phyloP scores from a whole-genome alignment of 441 rosid species.

The Geranium incanum region DNA sequence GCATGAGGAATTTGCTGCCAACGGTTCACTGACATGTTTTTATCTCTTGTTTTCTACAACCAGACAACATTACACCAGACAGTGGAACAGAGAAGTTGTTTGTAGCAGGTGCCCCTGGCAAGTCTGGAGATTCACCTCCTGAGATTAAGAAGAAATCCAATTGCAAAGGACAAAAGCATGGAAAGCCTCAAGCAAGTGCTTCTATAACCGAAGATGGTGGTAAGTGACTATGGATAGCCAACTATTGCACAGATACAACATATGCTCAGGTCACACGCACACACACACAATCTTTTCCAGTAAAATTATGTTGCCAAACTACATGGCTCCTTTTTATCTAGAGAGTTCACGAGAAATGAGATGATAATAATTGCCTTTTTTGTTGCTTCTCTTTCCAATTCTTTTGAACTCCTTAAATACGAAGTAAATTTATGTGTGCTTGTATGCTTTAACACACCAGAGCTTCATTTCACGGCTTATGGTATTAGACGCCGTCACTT shows the following conservation, averaged over 20 bases:
- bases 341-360: neutral
- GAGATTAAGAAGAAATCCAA: slow-evolving; percentile 23
- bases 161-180: slow-evolving; percentile 21
- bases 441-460: neutral
- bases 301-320: neutral
- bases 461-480: neutral
- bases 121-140: slow-evolving; percentile 16
- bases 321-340: neutral
- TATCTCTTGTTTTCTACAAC: slow-evolving; percentile 11
- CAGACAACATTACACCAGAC: slow-evolving; percentile 52
- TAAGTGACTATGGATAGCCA: slow-evolving; percentile 28
- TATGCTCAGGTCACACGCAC: slow-evolving; percentile 1
- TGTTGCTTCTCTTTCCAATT: neutral
- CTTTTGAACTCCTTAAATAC: neutral
- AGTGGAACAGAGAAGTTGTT: slow-evolving; percentile 51
- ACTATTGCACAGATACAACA: slow-evolving; percentile 9
- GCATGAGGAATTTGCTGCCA: slow-evolving; percentile 9
- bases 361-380: neutral
- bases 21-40: neutral
- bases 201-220: slow-evolving; percentile 33
- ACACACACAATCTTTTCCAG: slow-evolving; percentile 1
- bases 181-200: slow-evolving; percentile 26
- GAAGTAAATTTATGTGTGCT: neutral
- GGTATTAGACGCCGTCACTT: neutral
- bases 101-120: slow-evolving; percentile 28